A percentile compares a stretch with the other conserved stretches of the same genome.
Evolutionary conservation across 2,329 filamentous ascomycete species (phyloP).

Genomic region (Herpotrichia juniperi): DNA sequence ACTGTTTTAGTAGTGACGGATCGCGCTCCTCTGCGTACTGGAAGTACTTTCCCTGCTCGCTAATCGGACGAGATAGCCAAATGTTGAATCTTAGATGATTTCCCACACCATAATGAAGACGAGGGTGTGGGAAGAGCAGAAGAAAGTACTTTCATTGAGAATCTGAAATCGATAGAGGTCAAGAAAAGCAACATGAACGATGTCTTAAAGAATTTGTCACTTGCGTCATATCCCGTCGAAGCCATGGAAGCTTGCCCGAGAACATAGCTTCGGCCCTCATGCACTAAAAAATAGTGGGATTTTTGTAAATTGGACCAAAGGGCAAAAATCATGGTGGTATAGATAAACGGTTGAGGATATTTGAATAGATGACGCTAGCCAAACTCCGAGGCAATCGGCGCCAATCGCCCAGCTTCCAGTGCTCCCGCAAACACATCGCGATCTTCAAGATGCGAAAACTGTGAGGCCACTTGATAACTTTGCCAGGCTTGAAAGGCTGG

Average conservation of each 20-base stretch:
- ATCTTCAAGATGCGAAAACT: too few relatives aligned
- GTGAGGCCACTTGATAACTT: too few relatives aligned
- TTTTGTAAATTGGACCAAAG: too few relatives aligned
- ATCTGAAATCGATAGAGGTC: not conserved
- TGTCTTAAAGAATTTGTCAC: not conserved
- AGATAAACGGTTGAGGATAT: too few relatives aligned
- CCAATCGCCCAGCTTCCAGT: too few relatives aligned
- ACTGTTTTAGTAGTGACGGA: conserved; percentile 55
- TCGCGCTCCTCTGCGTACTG: conserved; percentile 57
- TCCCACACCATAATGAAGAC: conserved; percentile 26
- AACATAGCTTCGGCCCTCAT: not conserved
- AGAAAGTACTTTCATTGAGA: too few relatives aligned
- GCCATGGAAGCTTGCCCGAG: not conserved
- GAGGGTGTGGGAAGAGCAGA: not conserved
- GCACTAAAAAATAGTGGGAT: not conserved
- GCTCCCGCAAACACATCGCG: too few relatives aligned
- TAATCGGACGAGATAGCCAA: conserved; percentile 50
- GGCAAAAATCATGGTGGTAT: too few relatives aligned
- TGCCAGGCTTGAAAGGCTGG: too few relatives aligned
- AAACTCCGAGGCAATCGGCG: too few relatives aligned
- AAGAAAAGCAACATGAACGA: not conserved
- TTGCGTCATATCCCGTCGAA: not conserved
- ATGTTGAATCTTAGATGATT: conserved; percentile 52
- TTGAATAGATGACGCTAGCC: too few relatives aligned
- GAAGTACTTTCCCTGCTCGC: conserved; percentile 46